Percentiles rank a stretch among this genome's conserved stretches.
Evolutionary conservation across 768 basidiomycete species (phyloP).

Genomic region (Pleurotus sapidus): DNA sequence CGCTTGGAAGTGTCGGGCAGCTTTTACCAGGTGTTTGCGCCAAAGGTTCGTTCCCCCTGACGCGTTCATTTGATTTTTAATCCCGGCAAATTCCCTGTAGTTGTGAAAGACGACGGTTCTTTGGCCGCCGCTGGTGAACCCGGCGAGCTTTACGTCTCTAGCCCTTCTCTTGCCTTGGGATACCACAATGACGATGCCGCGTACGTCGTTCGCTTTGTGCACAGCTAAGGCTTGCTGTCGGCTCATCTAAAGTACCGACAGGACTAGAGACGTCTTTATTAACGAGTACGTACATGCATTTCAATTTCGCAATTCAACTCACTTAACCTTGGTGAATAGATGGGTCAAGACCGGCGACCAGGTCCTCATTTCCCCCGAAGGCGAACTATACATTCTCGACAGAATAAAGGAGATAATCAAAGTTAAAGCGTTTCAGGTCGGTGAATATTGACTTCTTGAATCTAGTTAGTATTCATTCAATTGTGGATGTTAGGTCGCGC

Average conservation of each 20-base stretch:
- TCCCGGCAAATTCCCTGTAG: constrained; percentile 6
- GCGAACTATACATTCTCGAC: constrained; percentile 56
- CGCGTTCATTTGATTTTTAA: background rate
- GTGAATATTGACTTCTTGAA: constrained; percentile 10
- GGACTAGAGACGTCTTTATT: constrained; percentile 56
- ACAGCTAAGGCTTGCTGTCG: too few species aligned
- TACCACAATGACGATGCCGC: constrained; percentile 48
- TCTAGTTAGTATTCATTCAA: too few species aligned
- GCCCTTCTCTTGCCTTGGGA: constrained; percentile 38
- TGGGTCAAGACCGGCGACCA: constrained; percentile 69
- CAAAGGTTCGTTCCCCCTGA: constrained; percentile 10
- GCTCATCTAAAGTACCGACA: constrained; percentile 19
- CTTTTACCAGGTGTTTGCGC: constrained; percentile 2
- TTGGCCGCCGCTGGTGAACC: constrained; percentile 38
- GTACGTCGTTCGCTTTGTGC: constrained; percentile 32
- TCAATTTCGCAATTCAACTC: background rate
- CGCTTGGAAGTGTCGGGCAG: constrained; percentile 29
- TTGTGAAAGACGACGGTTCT: constrained; percentile 44
- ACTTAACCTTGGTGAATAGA: constrained; percentile 21
- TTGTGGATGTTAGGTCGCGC: constrained; percentile 22
- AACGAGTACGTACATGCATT: constrained; percentile 44
- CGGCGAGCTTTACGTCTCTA: constrained; percentile 47
- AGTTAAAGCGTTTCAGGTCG: constrained; percentile 62
- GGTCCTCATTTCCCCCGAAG: constrained; percentile 43
- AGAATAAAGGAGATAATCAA: constrained; percentile 72